phyloP scores from a whole-genome alignment of 495 filamentous ascomycete species.

The Lineolata rhizophorae region DNA sequence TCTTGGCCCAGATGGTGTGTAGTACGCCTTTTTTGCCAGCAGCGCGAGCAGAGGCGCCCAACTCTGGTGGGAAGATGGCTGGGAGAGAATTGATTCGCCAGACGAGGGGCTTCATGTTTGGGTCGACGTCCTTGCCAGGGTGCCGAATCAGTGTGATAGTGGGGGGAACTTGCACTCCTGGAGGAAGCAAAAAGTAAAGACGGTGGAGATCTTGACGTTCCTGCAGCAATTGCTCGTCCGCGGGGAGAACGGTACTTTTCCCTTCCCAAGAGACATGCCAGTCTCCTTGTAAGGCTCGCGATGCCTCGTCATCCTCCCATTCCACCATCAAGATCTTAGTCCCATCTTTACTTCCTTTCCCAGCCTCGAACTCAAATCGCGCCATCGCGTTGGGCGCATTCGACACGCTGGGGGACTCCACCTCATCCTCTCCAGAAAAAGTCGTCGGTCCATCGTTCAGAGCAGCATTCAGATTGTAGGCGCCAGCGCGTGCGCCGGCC shows the following conservation, averaged over 20 bases:
- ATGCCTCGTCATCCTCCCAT: conserved; percentile 41
- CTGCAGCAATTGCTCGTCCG: too few species aligned
- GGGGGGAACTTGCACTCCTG: conserved; percentile 40
- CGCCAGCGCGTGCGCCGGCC: too few species aligned
- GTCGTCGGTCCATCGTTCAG: too few species aligned
- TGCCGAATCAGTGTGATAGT: conserved; percentile 33
- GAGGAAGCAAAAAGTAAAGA: conserved; percentile 53
- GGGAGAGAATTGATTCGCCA: conserved; percentile 48
- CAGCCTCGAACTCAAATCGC: conserved; percentile 69
- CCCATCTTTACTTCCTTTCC: conserved; percentile 53
- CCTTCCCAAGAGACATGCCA: conserved; percentile 66
- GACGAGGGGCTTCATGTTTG: background rate
- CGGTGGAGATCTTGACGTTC: too few species aligned
- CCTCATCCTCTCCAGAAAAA: conserved; percentile 13
- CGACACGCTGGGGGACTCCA: conserved; percentile 19
- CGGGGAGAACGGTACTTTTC: conserved; percentile 42
- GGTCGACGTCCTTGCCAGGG: background rate
- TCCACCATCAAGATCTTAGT: conserved; percentile 75
- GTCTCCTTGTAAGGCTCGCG: conserved; percentile 18
- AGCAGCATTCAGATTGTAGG: too few species aligned
- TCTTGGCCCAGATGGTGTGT: conserved; percentile 67
- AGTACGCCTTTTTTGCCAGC: conserved; percentile 57
- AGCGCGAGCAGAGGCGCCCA: conserved; percentile 38
- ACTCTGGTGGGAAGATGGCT: conserved; percentile 54
- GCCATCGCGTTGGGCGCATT: conserved; percentile 32